Evolutionary conservation across 2,329 filamentous ascomycete genomes (phyloP), one percentile per base, ranked within the genome.

Genomic region (Didymellaceae sp.): DNA sequence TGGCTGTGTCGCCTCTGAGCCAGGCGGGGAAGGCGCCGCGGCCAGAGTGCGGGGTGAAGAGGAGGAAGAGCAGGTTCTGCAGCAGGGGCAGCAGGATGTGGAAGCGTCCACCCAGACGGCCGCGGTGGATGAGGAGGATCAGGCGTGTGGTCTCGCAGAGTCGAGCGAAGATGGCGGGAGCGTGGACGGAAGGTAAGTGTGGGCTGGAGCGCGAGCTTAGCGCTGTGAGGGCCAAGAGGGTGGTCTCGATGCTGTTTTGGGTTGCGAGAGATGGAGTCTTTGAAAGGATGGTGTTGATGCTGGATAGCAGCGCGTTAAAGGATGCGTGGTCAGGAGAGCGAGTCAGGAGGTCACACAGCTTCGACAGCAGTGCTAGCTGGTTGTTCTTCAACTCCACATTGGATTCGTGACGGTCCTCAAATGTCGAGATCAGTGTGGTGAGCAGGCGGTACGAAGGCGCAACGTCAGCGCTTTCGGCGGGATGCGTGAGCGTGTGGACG

Each of bases 71-170:
- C 1, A 87, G 76, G 10, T 71, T 71, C 59, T 85, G 80, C 49
- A 87, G 75, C 10, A 81, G 72, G 0, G 78, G 76, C 5, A 85
- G 69, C 13, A 87, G 70, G 9, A 87, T 73, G 60, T 87, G 83
- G 69, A 82, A 82, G 18, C 85, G 82, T 6, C 83, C 83, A 26
- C 81, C 80, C 8, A 87, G 73, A 32, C 82, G 81, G 13, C 79
- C 74, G 17, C 84, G 80, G 59, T 86, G 80, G 10, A 85, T 75
- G n/a, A 79, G 74, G 6, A 87, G 69, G 6, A 86, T 67, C 0
- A 78, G 68, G 7, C 78, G 79, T 46, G 81, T 71, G 8, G 84
- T 73, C 26, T 78, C 72, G 64, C 82, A 86, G 8, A 86, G 70
- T 32, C 81, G 79, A 5, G 75, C 73, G 69, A 78, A 86, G 35